A percentile compares a stretch with the other conserved stretches of the same genome.
Evolutionary conservation across 768 basidiomycete species (phyloP).

Genomic region (Amylocystis lapponica): DNA sequence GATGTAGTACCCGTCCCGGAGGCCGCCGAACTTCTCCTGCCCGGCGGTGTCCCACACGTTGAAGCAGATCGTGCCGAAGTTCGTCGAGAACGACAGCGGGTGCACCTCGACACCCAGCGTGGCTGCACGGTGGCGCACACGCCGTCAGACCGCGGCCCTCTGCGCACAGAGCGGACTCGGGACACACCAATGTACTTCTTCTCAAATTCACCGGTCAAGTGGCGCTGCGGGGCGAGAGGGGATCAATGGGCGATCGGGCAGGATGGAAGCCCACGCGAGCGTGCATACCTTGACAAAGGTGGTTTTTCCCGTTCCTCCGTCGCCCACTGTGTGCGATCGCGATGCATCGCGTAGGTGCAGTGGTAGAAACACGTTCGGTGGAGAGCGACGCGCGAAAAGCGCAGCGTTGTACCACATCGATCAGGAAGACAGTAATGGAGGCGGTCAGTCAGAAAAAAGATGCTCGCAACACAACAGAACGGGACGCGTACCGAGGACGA

Average conservation of each 20-base stretch:
- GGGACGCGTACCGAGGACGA: slow-evolving; percentile 81
- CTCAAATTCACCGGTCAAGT: slow-evolving; percentile 99
- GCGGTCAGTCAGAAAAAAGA: slow-evolving; percentile 13
- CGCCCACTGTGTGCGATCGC: slow-evolving; percentile 59
- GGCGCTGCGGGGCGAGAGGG: slow-evolving; percentile 52
- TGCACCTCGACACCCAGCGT: slow-evolving; percentile 99
- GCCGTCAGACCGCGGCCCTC: too few relatives aligned
- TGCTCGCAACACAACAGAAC: slow-evolving; percentile 2
- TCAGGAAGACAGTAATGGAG: slow-evolving; percentile 36
- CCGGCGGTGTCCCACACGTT: slow-evolving; percentile 99
- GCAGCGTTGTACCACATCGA: slow-evolving; percentile 38
- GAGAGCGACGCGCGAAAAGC: slow-evolving; percentile 14
- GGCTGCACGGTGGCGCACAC: slow-evolving; percentile 44
- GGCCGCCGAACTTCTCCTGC: slow-evolving; percentile 99
- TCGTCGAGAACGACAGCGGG: slow-evolving; percentile 92
- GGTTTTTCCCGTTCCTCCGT: slow-evolving; percentile 97
- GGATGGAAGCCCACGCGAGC: slow-evolving; percentile 10
- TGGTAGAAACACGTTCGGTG: too few relatives aligned
- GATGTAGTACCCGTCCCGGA: slow-evolving; percentile 94
- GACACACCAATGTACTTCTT: slow-evolving; percentile 97
- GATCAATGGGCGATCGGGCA: slow-evolving; percentile 57
- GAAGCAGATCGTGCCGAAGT: slow-evolving; percentile 98
- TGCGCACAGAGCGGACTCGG: neutral
- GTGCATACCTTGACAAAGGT: slow-evolving; percentile 89
- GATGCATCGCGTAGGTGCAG: slow-evolving; percentile 14